Evolutionary conservation across 805 yeast species (phyloP), one percentile per base, ranked within the genome.

Genomic region (Yarrowia osloensis): DNA sequence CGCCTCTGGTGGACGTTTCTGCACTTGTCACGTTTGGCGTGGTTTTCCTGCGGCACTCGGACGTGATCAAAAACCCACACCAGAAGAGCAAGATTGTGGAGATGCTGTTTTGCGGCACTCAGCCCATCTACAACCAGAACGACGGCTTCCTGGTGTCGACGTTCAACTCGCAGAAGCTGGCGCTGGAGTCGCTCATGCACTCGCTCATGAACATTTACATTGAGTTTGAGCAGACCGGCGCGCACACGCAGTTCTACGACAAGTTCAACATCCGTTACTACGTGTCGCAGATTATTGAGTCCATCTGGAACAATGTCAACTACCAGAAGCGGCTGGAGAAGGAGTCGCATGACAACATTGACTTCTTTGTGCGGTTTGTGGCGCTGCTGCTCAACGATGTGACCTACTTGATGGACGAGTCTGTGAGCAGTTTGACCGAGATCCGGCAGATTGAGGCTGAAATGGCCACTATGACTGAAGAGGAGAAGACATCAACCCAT

Each of bases 301-400:
- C 87, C 71, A 79, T 95, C 66, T 95, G 98, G 96, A 84, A 86
- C 68, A 85, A 85, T 71, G 88, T 87, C 24, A 74, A 80, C 33
- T 94, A 90, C 77, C 84, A 88, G 68, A 76, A 78, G 6, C 95
- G 90, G 76, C 83, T 95, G 73, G 85, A 84, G 54, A 77, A 81
- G 66, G 93, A 90, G 74, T 85, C 96, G 24, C 80, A 79, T 33
- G 78, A 84, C 55, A 86, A 90, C 71, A 88, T 88, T 37, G 92
- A 90, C 68, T 94, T 95, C 73, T 95, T 95, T 75, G 89, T 94
- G 61, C 83, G 96, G 73, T 92, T 95, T 74, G 90, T 94, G 68
- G 99, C 99, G 0, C 83, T 97, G 76, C 88, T 95, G 90, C 81
- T 95, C 74, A 95, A 95, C 77, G 99, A 95, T 77, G 88, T 96